Base-by-base conservation (phyloP, 2,329 filamentous ascomycete species). In the Colletotrichum limetticola region DNA sequence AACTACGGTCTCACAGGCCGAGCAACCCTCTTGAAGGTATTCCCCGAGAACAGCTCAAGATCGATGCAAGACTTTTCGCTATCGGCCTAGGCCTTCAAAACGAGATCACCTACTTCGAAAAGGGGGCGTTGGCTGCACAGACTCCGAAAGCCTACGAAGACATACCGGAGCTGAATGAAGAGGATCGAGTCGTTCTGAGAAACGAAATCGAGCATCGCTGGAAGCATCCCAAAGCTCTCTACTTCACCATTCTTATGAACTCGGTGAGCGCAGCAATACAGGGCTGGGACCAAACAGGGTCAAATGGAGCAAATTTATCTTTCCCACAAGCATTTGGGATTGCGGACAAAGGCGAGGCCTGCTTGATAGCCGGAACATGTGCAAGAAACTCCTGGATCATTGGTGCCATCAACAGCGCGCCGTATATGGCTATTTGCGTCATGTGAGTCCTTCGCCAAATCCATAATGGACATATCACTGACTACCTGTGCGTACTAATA, bases 371-470 rank as follows among this genome's bases (percentile, higher is more conserved):
- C 76, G 85, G 84, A 56, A 78, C 82, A 2, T 83, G 82, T 52
- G 77, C 78, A 46, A 82, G 79, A 49, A 89, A 91, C 76, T 84
- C 85, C 60, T 92, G 90, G 89, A 84, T 92, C 62, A 85, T 92
- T 24, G 91, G 91, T 24, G 79, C 91, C 3, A 83, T 93, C 71
- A 93, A 92, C 66, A 80, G 85, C 12, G 83, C 82, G 68, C 82
- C 86, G 49, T 83, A 85, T 77, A 81, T 86, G 70, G 70, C 70
- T 6, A 70, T 72, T n/a, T 72, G 66, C 16, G 30, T 72, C 22
- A 56, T 72, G 70, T 72, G 9, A 49, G 70, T 42, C 28, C 7
- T 12, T 14, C 2, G 11, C 8, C 12, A 37, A 52, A 2, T 6
- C 24, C 22, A 53, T 4, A 75, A 62, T 57, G 56, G 62, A 46